Percentiles rank a stretch among this genome's conserved stretches.
phyloP scores from a whole-genome alignment of 1,284 basidiomycete genomes.

The Veloboletus limbatus region DNA sequence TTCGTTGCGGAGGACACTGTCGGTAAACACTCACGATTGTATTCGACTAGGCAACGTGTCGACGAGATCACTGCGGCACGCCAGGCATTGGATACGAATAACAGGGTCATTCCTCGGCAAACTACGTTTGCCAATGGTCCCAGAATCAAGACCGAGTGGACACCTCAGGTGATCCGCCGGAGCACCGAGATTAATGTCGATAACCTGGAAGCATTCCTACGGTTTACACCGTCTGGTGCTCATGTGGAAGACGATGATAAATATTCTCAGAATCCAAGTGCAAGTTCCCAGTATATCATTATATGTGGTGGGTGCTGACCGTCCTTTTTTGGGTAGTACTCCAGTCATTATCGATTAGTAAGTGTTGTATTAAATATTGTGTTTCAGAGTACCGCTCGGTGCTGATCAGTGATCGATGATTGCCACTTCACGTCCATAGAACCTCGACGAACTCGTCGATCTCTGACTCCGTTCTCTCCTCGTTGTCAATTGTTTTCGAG shows the following conservation, averaged over 20 bases:
- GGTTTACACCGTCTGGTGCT: not conserved
- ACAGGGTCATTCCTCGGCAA: constrained; percentile 9
- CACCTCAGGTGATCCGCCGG: constrained; percentile 10
- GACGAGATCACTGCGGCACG: constrained; percentile 19
- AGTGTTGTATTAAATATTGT: constrained; percentile 1
- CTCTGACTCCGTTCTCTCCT: constrained; percentile 5
- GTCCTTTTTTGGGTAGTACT: constrained; percentile 13
- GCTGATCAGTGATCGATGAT: too few species aligned
- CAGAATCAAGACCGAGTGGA: constrained; percentile 2
- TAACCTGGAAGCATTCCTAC: constrained; percentile 7
- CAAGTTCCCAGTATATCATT: constrained; percentile 2
- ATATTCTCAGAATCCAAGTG: constrained; percentile 24
- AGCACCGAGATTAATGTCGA: constrained; percentile 12
- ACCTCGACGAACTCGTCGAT: constrained; percentile 23
- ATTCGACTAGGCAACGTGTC: constrained; percentile 18
- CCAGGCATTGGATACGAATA: constrained; percentile 6
- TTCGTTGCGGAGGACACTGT: constrained; percentile 7
- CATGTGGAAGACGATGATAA: not conserved
- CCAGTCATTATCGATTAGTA: constrained; percentile 27
- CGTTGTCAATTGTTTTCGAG: not conserved
- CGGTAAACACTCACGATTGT: not conserved
- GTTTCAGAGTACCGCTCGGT: not conserved
- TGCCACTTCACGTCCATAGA: constrained; percentile 4
- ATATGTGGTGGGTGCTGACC: not conserved
- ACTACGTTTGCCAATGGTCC: constrained; percentile 15